phyloP scores from a whole-genome alignment of 306 rosid genomes.

The Quercus suber region DNA sequence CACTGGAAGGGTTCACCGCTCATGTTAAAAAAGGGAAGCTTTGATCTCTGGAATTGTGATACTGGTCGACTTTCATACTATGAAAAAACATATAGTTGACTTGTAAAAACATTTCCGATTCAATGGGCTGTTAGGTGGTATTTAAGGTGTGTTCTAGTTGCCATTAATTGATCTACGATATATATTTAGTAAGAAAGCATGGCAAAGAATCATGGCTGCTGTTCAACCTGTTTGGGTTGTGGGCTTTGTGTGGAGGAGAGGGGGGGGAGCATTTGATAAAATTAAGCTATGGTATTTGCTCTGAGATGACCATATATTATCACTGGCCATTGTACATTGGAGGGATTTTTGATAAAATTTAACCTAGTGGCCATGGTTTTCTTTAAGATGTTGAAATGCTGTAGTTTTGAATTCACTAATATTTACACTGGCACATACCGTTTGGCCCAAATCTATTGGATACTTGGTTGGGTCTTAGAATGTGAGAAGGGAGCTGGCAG shows the following conservation, averaged over 20 bases:
- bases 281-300: background rate
- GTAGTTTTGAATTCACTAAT: background rate
- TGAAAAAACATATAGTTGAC: background rate
- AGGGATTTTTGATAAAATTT: too few species aligned
- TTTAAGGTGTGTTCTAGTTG: background rate
- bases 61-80: background rate
- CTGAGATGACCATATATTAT: background rate
- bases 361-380: background rate
- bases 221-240: background rate
- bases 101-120: background rate
- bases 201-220: background rate
- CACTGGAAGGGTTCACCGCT: background rate
- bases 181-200: background rate
- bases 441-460: background rate
- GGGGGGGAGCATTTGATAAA: background rate
- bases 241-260: background rate
- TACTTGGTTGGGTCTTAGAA: background rate
- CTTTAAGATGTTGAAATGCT: background rate
- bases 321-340: background rate
- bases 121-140: background rate
- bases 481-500: background rate
- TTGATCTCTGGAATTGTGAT: slow-evolving; percentile 4
- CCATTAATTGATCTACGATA: background rate
- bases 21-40: slow-evolving; percentile 1
- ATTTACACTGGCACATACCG: background rate